A percentile compares a stretch with the other conserved stretches of the same genome.
These are phyloP conservation scores for Colletotrichum sp. DNA, from an alignment of 2,329 filamentous ascomycete species.

Conservation along the genomic window DNA sequence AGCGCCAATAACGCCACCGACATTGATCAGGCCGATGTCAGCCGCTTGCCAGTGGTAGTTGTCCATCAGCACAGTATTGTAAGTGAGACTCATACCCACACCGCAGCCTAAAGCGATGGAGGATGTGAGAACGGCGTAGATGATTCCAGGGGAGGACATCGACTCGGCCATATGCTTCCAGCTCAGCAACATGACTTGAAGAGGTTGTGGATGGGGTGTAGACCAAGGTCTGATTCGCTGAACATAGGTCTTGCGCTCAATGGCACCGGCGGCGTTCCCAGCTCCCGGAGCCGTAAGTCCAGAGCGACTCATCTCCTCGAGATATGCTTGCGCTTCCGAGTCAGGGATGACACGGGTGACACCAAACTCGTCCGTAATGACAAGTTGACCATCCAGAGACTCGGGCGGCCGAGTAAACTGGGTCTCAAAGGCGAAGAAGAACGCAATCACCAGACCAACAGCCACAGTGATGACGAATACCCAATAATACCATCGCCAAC, in stretches of 20 bases:
- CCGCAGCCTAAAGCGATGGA: constrained; percentile 40
- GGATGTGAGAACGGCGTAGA: constrained; percentile 39
- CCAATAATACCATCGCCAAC: constrained; percentile 48
- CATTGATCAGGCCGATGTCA: constrained; percentile 49
- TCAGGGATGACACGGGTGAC: constrained; percentile 37
- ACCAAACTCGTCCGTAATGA: constrained; percentile 41
- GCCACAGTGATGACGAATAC: constrained; percentile 38
- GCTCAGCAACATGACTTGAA: constrained; percentile 12
- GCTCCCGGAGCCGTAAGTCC: not conserved
- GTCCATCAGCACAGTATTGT: constrained; percentile 36
- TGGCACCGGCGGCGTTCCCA: not conserved
- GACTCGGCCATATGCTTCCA: constrained; percentile 23
- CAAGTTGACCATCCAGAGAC: constrained; percentile 35
- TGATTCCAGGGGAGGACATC: constrained; percentile 37
- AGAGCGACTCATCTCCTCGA: constrained; percentile 7
- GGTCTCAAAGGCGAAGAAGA: constrained; percentile 45
- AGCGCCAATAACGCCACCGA: constrained; percentile 48
- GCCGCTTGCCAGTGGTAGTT: constrained; percentile 35
- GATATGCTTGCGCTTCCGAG: constrained; percentile 29
- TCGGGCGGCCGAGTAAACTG: constrained; percentile 37
- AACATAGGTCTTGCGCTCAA: constrained; percentile 12
- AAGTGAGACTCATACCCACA: constrained; percentile 41
- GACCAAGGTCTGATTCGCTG: constrained; percentile 37
- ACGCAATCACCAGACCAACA: constrained; percentile 37
- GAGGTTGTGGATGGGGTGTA: constrained; percentile 18